A percentile compares a stretch with the other conserved stretches of the same genome.
Conservation (phyloP, 306 rosid species). For the Dryas drummondii region DNA sequence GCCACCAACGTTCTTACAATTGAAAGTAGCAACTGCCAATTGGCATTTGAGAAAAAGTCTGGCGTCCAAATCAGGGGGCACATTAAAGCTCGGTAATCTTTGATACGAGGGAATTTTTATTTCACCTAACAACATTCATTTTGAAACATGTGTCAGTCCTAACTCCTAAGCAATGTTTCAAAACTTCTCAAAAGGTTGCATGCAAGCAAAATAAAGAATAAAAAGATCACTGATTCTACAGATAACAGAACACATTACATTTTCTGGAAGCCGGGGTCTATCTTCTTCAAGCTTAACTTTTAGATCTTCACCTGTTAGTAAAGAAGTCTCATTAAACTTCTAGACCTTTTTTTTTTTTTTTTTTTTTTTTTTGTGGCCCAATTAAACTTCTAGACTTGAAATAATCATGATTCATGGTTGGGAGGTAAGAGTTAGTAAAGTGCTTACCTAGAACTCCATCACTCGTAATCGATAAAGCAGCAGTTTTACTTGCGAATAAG, state of each 20-base stretch:
- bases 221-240: background rate
- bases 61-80: slow-evolving; percentile 55
- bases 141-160: background rate
- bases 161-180: slow-evolving; percentile 19
- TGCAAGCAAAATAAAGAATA: background rate
- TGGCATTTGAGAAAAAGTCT: slow-evolving; percentile 72
- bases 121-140: slow-evolving; percentile 53
- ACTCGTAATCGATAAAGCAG: slow-evolving; percentile 50
- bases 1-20: slow-evolving; percentile 44
- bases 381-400: background rate
- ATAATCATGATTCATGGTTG: background rate
- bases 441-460: slow-evolving; percentile 54
- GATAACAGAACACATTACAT: slow-evolving; percentile 34
- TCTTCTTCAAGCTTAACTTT: slow-evolving; percentile 71
- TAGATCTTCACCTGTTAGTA: slow-evolving; percentile 69
- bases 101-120: slow-evolving; percentile 78
- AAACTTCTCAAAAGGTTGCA: slow-evolving; percentile 7
- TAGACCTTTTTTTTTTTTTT: no score
- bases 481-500: slow-evolving; percentile 61
- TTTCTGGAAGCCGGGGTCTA: slow-evolving; percentile 52
- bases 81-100: slow-evolving; percentile 55
- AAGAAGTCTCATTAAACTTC: slow-evolving; percentile 12
- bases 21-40: slow-evolving; percentile 56
- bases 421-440: slow-evolving; percentile 2
- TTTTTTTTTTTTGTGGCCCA: no score